Evolutionary conservation across 1,284 basidiomycete genomes (phyloP), one percentile per base, ranked within the genome.

Genomic region (Serendipita sp.): DNA sequence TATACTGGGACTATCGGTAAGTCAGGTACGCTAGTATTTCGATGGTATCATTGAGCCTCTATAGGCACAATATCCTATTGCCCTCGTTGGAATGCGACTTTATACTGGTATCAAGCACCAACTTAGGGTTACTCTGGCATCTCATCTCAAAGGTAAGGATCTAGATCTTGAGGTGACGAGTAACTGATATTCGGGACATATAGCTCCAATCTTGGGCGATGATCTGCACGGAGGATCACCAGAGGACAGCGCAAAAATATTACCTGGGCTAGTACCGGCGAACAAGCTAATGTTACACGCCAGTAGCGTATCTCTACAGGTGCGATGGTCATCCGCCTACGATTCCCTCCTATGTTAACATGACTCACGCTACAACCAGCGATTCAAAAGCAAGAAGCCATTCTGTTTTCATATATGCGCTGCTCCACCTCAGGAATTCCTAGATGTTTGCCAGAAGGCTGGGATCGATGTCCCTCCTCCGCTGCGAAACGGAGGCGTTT

Each of bases 41-140:
- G 17, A n/a, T 12, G 8, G n/a, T n/a, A 49, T 8, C 45, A 17
- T 49, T 17, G 17, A 49, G 8, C 26, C 5, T 8, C 5, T 8
- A 10, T 34, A 58, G 53, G 15, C n/a, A n/a, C n/a, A 35, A 10
- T n/a, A 30, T 34, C 22, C n/a, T 32, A 34, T 58, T 22, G 53
- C 53, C 32, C 53, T 58, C 15, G 32, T 58, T 17, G n/a, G 30
- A n/a, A 29, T 58, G 53, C 53, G 32, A 10, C 32, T 58, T 17
- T 35, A 58, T 58, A 58, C 53, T 10, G 53, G 53, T 6, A 26
- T 58, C 22, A 58, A 58, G 32, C 53, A 58, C 26, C 53, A 58
- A 32, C 32, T 58, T 10, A 29, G 53, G n/a, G 53, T 34, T 6
- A 34, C 53, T 10, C 53, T 58, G 6, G 53, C 32, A 58, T 58